These are phyloP conservation scores for Phytophthora sp. DNA, from an alignment of 352 stramenopile species.

Conservation along the genomic window DNA sequence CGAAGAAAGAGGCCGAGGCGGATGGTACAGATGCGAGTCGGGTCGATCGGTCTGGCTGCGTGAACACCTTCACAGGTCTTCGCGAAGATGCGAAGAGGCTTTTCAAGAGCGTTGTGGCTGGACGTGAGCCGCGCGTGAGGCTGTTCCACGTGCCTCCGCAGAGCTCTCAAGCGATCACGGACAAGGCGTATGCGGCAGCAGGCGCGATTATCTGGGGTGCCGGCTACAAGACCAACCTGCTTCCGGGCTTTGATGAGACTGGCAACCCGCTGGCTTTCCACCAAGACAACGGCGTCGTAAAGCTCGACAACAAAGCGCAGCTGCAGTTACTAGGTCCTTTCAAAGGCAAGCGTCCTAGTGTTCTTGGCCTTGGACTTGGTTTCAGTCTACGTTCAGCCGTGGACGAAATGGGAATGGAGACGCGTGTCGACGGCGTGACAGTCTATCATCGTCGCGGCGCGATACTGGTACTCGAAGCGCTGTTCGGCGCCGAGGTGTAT, in stretches of 20 bases:
- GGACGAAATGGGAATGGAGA: constrained; percentile 82
- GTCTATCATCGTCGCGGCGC: constrained; percentile 88
- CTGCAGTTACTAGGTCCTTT: constrained; percentile 38
- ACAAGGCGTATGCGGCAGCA: constrained; percentile 73
- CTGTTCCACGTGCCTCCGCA: constrained; percentile 77
- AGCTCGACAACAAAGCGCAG: constrained; percentile 61
- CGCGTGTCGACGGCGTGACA: constrained; percentile 79
- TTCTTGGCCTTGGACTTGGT: constrained; percentile 78
- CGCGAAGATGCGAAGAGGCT: constrained; percentile 84
- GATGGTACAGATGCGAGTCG: constrained; percentile 66
- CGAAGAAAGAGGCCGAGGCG: constrained; percentile 78
- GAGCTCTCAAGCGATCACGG: constrained; percentile 53
- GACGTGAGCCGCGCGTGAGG: constrained; percentile 67
- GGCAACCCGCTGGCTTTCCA: constrained; percentile 50
- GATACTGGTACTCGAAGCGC: constrained; percentile 65
- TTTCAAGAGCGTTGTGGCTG: constrained; percentile 65
- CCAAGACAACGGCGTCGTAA: constrained; percentile 68
- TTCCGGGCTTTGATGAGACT: constrained; percentile 54
- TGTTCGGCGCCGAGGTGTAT: constrained; percentile 71
- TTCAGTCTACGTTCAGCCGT: constrained; percentile 79
- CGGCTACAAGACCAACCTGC: constrained; percentile 76
- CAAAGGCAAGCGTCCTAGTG: constrained; percentile 28
- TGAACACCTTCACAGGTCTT: constrained; percentile 89
- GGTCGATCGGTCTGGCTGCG: constrained; percentile 64
- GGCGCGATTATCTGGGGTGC: constrained; percentile 84